These are phyloP conservation scores for Vaccinium darrowii DNA, from an alignment of 148 eudicot species.

Conservation along the genomic window DNA sequence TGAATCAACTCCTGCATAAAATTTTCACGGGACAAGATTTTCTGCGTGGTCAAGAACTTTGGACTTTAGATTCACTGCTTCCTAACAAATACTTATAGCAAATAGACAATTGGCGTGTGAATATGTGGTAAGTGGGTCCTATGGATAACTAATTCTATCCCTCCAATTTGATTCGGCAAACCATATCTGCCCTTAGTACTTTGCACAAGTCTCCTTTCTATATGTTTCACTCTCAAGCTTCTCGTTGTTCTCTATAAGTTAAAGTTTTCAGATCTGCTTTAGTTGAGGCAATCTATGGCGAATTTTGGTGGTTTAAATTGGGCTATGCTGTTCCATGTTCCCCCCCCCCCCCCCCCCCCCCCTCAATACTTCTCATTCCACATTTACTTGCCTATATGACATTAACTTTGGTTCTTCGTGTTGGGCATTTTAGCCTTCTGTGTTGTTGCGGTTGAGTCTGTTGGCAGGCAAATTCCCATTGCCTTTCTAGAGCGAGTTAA, in stretches of 20 bases:
- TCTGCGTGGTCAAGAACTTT: not conserved
- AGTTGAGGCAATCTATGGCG: not conserved
- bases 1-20: not conserved
- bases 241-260: not conserved
- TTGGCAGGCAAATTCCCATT: slow-evolving; percentile 29
- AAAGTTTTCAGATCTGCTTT: not conserved
- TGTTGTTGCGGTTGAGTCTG: slow-evolving; percentile 32
- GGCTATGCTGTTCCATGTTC: not conserved
- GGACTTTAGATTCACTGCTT: not conserved
- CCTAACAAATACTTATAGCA: not conserved
- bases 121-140: not conserved
- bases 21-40: not conserved
- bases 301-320: not conserved
- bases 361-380: not conserved
- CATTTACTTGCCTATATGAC: not conserved
- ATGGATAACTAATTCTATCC: not conserved
- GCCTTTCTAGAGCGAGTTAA: slow-evolving; percentile 31
- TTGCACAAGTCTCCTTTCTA: not conserved
- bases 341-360: too few relatives aligned
- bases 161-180: not conserved
- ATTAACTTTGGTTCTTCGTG: slow-evolving; percentile 3
- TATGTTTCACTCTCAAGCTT: not conserved
- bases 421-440: slow-evolving; percentile 24
- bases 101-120: not conserved
- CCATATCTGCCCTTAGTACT: not conserved